Percentiles rank a stretch among this genome's conserved stretches.
These are phyloP conservation scores for Coffea eugenioides DNA, from an alignment of 257 asterid genomes.

Conservation along the genomic window DNA sequence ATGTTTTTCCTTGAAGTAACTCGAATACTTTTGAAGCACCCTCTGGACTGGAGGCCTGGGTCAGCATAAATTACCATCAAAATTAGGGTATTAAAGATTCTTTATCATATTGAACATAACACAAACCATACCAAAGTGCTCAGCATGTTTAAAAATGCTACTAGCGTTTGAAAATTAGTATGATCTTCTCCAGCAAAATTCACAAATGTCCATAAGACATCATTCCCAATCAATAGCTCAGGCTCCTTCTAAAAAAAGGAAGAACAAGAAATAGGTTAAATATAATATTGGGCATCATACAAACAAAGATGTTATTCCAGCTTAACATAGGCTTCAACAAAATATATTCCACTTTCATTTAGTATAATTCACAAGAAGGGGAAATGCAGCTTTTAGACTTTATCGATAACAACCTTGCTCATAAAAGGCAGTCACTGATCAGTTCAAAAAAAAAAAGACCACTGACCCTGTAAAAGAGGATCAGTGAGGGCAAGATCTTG, in stretches of 20 bases:
- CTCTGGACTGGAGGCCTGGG: conserved; percentile 80
- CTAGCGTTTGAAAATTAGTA: conserved; percentile 82
- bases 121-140: conserved; percentile 71
- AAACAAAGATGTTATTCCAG: no score
- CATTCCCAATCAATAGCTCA: conserved; percentile 84
- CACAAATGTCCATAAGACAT: conserved; percentile 94
- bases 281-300: background rate
- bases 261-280: conserved; percentile 17
- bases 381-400: background rate
- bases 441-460: background rate
- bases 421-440: background rate
- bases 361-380: background rate
- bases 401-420: background rate
- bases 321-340: background rate
- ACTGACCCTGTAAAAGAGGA: background rate
- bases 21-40: conserved; percentile 93
- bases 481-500: background rate
- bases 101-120: background rate
- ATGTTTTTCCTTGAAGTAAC: conserved; percentile 84
- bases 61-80: conserved; percentile 33
- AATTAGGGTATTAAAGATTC: conserved; percentile 3
- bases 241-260: conserved; percentile 73
- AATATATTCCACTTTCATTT: background rate
- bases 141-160: conserved; percentile 91
- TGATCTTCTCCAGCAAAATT: conserved; percentile 97